These are phyloP conservation scores for Herpomyces periplanetae DNA, from an alignment of 2,329 filamentous ascomycete genomes.

Conservation along the genomic window DNA sequence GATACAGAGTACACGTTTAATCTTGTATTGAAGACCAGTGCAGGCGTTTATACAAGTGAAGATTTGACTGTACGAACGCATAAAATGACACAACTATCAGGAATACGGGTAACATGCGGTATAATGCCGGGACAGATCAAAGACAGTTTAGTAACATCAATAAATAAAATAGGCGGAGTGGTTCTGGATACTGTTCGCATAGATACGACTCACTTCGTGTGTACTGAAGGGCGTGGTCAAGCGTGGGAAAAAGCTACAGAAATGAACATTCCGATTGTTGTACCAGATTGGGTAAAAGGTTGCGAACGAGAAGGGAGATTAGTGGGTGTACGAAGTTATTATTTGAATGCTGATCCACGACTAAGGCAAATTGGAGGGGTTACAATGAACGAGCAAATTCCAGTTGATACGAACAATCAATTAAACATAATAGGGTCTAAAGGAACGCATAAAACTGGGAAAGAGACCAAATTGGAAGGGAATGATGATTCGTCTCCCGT, in stretches of 20 bases:
- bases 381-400: too few species aligned
- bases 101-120: slow-evolving; percentile 72
- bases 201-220: slow-evolving; percentile 93
- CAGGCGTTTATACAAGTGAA: slow-evolving; percentile 49
- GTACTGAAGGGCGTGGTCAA: slow-evolving; percentile 54
- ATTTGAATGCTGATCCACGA: slow-evolving; percentile 45
- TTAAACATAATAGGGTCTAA: too few species aligned
- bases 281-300: slow-evolving; percentile 89
- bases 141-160: slow-evolving; percentile 29
- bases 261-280: slow-evolving; percentile 86
- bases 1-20: slow-evolving; percentile 90
- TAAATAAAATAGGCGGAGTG: slow-evolving; percentile 68
- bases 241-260: slow-evolving; percentile 88
- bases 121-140: slow-evolving; percentile 31
- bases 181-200: slow-evolving; percentile 63
- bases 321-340: slow-evolving; percentile 75
- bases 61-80: slow-evolving; percentile 59
- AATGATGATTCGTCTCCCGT: too few species aligned
- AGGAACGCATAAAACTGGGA: too few species aligned
- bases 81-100: slow-evolving; percentile 90
- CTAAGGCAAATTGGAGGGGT: slow-evolving; percentile 15
- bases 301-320: slow-evolving; percentile 75
- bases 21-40: slow-evolving; percentile 53
- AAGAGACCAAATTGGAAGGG: too few species aligned
- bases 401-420: too few species aligned